phyloP scores from a whole-genome alignment of 257 asterid genomes.

The Craterostigma plantagineum region DNA sequence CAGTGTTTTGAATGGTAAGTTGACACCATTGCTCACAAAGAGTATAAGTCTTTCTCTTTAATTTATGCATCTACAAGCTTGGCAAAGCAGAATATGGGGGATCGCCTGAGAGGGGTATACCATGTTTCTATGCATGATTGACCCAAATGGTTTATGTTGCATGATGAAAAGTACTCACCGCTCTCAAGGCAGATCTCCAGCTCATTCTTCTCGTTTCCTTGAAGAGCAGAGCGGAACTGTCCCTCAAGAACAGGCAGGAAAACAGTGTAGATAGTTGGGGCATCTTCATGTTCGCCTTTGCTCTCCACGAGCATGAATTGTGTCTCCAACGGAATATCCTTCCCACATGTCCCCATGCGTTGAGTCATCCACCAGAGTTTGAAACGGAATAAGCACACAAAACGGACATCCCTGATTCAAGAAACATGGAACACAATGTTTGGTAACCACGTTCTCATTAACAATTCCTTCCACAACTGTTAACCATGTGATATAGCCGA shows the following conservation, averaged over 20 bases:
- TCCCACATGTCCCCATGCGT: slow-evolving; percentile 83
- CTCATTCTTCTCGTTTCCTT: slow-evolving; percentile 76
- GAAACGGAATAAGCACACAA: slow-evolving; percentile 91
- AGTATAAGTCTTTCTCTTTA: slow-evolving; percentile 10
- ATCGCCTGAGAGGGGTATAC: not conserved
- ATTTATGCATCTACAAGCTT: slow-evolving; percentile 7
- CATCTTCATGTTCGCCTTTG: slow-evolving; percentile 42
- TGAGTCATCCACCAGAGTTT: slow-evolving; percentile 99
- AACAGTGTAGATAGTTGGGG: slow-evolving; percentile 59
- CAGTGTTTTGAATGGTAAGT: too few relatives aligned
- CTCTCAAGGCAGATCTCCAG: slow-evolving; percentile 95
- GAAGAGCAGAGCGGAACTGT: slow-evolving; percentile 91
- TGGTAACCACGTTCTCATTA: too few relatives aligned
- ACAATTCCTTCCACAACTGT: too few relatives aligned
- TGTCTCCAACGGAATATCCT: slow-evolving; percentile 82
- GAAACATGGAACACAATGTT: too few relatives aligned
- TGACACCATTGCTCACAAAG: too few relatives aligned
- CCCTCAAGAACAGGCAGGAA: slow-evolving; percentile 95
- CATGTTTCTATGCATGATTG: slow-evolving; percentile 12
- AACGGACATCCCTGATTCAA: slow-evolving; percentile 55
- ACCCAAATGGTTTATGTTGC: slow-evolving; percentile 12
- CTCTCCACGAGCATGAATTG: slow-evolving; percentile 94
- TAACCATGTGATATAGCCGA: too few relatives aligned
- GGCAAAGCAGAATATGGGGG: slow-evolving; percentile 2
- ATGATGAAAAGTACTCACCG: slow-evolving; percentile 44